phyloP scores from a whole-genome alignment of 169 alveolate genomes.

The Miamiensis avidus region DNA sequence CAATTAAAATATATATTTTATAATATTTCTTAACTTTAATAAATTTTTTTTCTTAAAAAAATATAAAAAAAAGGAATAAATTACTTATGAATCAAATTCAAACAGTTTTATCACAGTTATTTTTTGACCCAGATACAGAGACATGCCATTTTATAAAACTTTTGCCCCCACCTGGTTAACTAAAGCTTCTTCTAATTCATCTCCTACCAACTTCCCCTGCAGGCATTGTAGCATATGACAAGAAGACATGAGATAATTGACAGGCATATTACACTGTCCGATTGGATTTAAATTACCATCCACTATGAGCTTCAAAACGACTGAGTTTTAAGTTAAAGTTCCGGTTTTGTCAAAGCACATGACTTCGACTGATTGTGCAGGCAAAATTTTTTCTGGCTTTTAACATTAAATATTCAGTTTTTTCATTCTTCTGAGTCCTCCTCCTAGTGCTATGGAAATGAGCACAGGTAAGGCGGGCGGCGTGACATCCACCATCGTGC shows the following conservation, averaged over 20 bases:
- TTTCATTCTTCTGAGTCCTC: constrained; percentile 43
- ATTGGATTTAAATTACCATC: constrained; percentile 10
- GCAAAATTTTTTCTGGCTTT: constrained; percentile 54
- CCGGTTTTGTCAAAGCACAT: constrained; percentile 69
- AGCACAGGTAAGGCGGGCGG: constrained; percentile 45
- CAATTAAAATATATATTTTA: constrained; percentile 55
- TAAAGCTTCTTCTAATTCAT: constrained; percentile 71
- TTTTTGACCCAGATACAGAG: constrained; percentile 52
- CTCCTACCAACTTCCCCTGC: constrained; percentile 68
- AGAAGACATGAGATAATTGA: constrained; percentile 54
- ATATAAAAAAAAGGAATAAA: no score
- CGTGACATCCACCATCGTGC: constrained; percentile 33
- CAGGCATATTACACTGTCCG: constrained; percentile 65
- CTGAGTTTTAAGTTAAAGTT: constrained; percentile 27
- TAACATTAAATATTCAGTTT: constrained; percentile 51
- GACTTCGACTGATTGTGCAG: constrained; percentile 59
- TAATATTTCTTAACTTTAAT: constrained; percentile 10
- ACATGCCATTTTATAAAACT: no score
- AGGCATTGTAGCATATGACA: neutral
- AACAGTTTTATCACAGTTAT: constrained; percentile 32
- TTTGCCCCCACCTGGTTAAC: no score
- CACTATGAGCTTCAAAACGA: neutral
- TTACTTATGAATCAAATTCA: no score
- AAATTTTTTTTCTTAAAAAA: no score
- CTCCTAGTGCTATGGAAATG: constrained; percentile 23